Percentiles rank a stretch among this genome's conserved stretches.
Evolutionary conservation across 192 early-diverging fungal species (phyloP).

Genomic region (Coemansia sp.): DNA sequence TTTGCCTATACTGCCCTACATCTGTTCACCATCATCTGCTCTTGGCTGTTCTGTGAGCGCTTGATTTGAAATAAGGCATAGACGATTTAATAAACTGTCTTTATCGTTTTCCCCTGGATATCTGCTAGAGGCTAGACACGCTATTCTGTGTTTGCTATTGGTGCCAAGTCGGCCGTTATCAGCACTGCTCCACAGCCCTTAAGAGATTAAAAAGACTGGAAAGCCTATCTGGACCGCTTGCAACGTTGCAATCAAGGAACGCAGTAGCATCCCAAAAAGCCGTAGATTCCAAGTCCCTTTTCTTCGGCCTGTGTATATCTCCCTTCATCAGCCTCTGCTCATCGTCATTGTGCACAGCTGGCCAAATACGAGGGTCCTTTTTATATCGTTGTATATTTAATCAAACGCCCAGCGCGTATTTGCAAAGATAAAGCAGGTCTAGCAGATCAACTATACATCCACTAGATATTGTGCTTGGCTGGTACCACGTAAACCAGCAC

Average conservation of each 20-base stretch:
- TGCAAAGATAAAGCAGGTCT: not conserved
- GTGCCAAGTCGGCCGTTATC: not conserved
- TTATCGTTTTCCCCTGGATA: not conserved
- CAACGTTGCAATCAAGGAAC: not conserved
- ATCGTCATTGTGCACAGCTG: not conserved
- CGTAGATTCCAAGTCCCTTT: conserved; percentile 5
- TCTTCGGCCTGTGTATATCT: conserved; percentile 3
- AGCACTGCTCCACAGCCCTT: not conserved
- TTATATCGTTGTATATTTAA: not conserved
- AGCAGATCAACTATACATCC: not conserved
- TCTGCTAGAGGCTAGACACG: not conserved
- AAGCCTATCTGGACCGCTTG: conserved; percentile 6
- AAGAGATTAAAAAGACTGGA: conserved; percentile 3
- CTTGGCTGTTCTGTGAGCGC: not conserved
- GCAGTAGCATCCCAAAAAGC: conserved; percentile 4
- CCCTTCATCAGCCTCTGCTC: not conserved
- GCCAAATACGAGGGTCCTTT: not conserved
- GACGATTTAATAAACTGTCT: not conserved
- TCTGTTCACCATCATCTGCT: not conserved
- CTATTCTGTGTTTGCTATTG: not conserved
- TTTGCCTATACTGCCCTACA: not conserved
- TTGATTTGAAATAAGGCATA: not conserved
- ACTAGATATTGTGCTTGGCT: not conserved
- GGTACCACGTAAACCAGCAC: not conserved
- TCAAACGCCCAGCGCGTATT: not conserved